Evolutionary conservation across 768 basidiomycete species (phyloP), one percentile per base, ranked within the genome.

Genomic region (Psilocybe cyanescens): DNA sequence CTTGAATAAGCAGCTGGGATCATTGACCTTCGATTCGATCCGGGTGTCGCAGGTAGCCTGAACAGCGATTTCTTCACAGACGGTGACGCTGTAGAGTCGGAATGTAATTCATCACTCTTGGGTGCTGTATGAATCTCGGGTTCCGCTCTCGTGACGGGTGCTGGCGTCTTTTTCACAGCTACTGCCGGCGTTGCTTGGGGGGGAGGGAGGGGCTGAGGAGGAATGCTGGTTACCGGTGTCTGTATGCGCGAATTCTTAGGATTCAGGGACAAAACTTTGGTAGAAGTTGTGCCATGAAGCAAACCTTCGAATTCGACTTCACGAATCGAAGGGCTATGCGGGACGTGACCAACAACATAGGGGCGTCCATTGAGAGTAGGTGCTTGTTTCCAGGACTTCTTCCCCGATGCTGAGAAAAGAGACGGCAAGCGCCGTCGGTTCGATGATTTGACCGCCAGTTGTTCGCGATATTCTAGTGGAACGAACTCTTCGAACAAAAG

Each of bases 401-500:
- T 84, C 17, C 70, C 73, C 30, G 81, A 78, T 19, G 82, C 74
- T 9, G 86, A 80, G 65, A 92, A 91, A 41, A 90, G 75, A 14
- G 88, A 87, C 3, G 88, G 88, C n/a, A 92, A 74, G 7, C 87
- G 86, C n/a, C 83, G 80, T 14, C 87, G 81, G 16, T 74, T 77
- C 7, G 77, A 78, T 0, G 81, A 77, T 3, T 83, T 79, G 14
- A 81, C 78, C 5, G 86, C 85, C 5, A 96, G 81, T 65, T 92
- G 88, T 48, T 91, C 87, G 3, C 92, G 81, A 68, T 94, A 95
- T 71, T 95, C 95, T 41, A 85, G 76, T 0, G 96, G 97, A 3
- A 99, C 94, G 58, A 94, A 92, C 74, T 99, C 97, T 75, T 99
- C 95, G 65, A 94, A 96, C 5, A 98, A 76, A 55, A 97, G 83